Conservation (phyloP, 2,329 filamentous ascomycete species). For the Celoporthe dispersa region DNA sequence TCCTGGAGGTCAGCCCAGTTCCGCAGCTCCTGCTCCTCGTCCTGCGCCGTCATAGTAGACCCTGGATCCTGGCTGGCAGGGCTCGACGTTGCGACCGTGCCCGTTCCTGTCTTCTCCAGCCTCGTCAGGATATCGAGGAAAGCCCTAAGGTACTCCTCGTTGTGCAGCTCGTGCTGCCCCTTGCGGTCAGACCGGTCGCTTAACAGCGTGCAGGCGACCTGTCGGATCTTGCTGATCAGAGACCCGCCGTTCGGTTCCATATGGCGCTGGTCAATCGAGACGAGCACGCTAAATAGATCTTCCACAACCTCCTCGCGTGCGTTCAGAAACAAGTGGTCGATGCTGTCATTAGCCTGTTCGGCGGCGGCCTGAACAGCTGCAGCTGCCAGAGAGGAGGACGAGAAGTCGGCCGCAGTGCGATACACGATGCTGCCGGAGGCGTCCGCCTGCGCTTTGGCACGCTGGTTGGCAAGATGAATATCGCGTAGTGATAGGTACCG, state of each 20-base stretch:
- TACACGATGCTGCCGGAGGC: conserved; percentile 41
- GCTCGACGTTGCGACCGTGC: conserved; percentile 32
- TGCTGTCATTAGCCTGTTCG: conserved; percentile 58
- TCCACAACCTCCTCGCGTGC: conserved; percentile 84
- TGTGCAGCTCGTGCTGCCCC: conserved; percentile 55
- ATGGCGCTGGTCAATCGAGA: conserved; percentile 80
- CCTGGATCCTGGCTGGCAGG: conserved; percentile 36
- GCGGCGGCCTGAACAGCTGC: conserved; percentile 46
- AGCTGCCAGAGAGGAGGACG: conserved; percentile 39
- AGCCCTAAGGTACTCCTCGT: conserved; percentile 72
- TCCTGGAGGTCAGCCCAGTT: conserved; percentile 81
- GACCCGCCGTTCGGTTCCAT: conserved; percentile 74
- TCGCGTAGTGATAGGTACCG: conserved; percentile 81
- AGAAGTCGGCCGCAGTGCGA: conserved; percentile 40
- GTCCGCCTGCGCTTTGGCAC: conserved; percentile 40
- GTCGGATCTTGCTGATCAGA: conserved; percentile 81
- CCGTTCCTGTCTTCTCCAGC: conserved; percentile 66
- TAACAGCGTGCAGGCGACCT: conserved; percentile 80
- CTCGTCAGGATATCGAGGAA: conserved; percentile 77
- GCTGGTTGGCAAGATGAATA: conserved; percentile 57
- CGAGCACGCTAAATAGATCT: conserved; percentile 74
- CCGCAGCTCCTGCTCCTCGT: conserved; percentile 76
- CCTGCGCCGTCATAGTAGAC: conserved; percentile 55
- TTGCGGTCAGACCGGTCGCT: conserved; percentile 59
- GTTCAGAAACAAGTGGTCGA: conserved; percentile 71